Percentiles rank a stretch among this genome's conserved stretches.
Evolutionary conservation across 192 early-diverging fungal genomes (phyloP).

Genomic region (Lunasporangiospora selenospora): DNA sequence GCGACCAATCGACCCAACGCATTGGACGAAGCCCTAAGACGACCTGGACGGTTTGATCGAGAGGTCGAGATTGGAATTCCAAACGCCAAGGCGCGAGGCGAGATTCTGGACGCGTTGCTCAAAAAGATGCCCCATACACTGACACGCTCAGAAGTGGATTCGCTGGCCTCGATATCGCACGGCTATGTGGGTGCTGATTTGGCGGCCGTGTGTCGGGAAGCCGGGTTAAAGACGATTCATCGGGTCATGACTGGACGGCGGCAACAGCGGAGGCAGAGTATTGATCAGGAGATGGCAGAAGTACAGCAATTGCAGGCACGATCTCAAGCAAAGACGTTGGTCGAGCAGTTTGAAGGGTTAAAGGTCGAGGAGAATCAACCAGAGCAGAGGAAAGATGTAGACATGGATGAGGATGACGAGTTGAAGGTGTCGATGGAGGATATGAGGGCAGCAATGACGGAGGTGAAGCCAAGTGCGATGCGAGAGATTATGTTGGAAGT

Average conservation of each 20-base stretch:
- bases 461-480: constrained; percentile 83
- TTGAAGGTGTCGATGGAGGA: constrained; percentile 61
- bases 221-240: constrained; percentile 82
- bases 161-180: constrained; percentile 74
- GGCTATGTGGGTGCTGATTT: constrained; percentile 99
- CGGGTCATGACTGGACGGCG: constrained; percentile 22
- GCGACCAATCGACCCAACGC: constrained; percentile 93
- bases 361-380: not conserved
- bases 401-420: constrained; percentile 28
- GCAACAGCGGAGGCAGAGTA: not conserved
- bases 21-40: constrained; percentile 87
- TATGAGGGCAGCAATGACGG: constrained; percentile 59
- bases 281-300: not conserved
- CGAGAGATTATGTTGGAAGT: constrained; percentile 91
- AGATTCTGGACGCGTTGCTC: constrained; percentile 79
- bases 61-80: constrained; percentile 98
- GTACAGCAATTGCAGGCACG: constrained; percentile 10
- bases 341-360: not conserved
- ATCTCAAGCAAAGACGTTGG: not conserved
- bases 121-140: constrained; percentile 72
- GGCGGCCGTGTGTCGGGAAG: constrained; percentile 85
- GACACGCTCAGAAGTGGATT: constrained; percentile 58
- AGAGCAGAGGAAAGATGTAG: not conserved
- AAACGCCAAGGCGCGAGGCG: constrained; percentile 62
- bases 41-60: constrained; percentile 94